Evolutionary conservation across 805 yeast genomes (phyloP).

Genomic region (Suhomyces canberraensis): DNA sequence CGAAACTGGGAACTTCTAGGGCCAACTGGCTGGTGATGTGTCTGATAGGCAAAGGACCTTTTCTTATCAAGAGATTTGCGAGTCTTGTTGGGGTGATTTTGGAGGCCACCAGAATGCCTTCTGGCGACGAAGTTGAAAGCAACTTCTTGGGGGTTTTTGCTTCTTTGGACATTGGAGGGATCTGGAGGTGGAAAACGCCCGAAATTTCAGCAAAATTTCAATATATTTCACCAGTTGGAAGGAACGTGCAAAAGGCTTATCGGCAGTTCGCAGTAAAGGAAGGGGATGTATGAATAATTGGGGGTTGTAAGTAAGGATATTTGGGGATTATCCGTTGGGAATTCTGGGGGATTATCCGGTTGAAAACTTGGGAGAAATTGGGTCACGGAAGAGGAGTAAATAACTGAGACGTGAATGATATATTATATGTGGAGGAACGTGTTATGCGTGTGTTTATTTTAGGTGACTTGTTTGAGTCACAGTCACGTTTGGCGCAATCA

Average conservation of each 20-base stretch:
- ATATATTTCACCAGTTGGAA: no score
- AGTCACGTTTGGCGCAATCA: conserved; percentile 4
- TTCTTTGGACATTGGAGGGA: not conserved
- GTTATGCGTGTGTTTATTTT: conserved; percentile 1
- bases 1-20: conserved; percentile 73
- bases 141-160: conserved; percentile 14
- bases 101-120: conserved; percentile 83
- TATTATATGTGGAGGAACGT: not conserved
- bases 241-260: not conserved
- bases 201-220: no score
- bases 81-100: conserved; percentile 78
- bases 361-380: not conserved
- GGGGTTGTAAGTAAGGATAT: not conserved
- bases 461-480: conserved; percentile 6
- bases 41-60: conserved; percentile 89
- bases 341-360: not conserved
- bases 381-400: not conserved
- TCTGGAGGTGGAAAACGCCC: not conserved
- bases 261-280: not conserved
- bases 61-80: conserved; percentile 61
- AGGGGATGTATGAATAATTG: not conserved
- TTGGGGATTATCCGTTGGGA: not conserved
- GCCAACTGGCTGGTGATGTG: conserved; percentile 80
- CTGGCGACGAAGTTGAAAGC: conserved; percentile 78
- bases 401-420: not conserved